A percentile compares a stretch with the other conserved stretches of the same genome.
Conservation (phyloP, 129 eudicot species). For the Tanacetum coccineum region DNA sequence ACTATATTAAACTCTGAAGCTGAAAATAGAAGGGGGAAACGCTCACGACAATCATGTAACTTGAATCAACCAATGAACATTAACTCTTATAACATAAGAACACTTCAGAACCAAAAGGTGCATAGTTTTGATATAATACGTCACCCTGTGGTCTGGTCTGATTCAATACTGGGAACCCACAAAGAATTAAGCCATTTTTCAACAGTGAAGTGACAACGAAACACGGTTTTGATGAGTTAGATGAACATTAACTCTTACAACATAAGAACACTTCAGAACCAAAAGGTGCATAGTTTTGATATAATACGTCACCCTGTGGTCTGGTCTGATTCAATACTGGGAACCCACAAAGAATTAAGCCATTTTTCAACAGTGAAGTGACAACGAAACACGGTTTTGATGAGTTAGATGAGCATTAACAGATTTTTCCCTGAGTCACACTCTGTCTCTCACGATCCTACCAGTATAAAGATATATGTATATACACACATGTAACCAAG, state of each 20-base stretch:
- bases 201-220: too few species aligned
- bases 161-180: constrained; percentile 1
- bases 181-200: neutral
- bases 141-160: neutral
- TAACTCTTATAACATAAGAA: too few species aligned
- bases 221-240: too few species aligned
- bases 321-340: neutral
- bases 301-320: neutral
- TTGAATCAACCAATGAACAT: neutral
- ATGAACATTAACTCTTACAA: neutral
- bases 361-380: constrained; percentile 2
- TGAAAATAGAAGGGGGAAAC: neutral
- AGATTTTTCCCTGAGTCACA: neutral
- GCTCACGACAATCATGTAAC: neutral
- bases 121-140: neutral
- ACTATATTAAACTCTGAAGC: neutral
- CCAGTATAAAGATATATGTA: constrained; percentile 2
- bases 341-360: constrained; percentile 8
- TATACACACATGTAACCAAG: constrained; percentile 10
- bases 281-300: neutral
- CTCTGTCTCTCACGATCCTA: neutral
- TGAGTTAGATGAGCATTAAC: neutral
- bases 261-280: neutral
- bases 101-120: neutral
- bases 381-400: neutral